Base-by-base conservation (phyloP, 352 stramenopile genomes). In the Globisporangium iwayamae region DNA sequence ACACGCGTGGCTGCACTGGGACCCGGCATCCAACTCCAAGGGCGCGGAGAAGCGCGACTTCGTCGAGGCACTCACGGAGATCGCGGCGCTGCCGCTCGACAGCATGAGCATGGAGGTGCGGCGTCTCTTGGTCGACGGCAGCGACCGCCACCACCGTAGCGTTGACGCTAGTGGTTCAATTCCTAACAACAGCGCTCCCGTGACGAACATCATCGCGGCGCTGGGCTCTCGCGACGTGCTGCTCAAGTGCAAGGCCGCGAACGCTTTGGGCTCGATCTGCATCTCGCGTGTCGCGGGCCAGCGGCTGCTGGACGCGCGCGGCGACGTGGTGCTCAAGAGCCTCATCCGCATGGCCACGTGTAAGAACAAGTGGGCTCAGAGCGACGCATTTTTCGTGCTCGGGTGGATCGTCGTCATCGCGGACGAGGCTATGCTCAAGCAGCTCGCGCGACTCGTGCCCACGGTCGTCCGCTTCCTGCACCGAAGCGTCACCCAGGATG, bases 211-310 rank as follows among this genome's bases (percentile, higher is more conserved):
- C 8, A 70, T 87, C 30, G 62, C 62, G 6, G 82, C 82, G 11
- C 60, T 93, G 32, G 67, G 56, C 55, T 73, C 72, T 32, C 82
- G 83, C 18, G 83, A 93, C 56, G 80, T 93, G 56, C 75, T 81
- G 54, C 71, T 93, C 20, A 93, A 93, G 58, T 93, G 83, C 69
- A 93, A 93, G 60, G 83, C 81, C 6, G 83, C 83, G 11, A 93
- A 85, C 53, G 81, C 83, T 3, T 72, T 93, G 16, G 83, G 83
- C 2, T 87, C 83, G 41, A 64, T 93, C 46, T 91, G 83, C 51
- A 87, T 85, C 58, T 93, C 83, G 4, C 77, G 83, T 6, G 81
- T 93, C 30, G 83, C 83, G 14, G 83, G 83, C 0, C 83, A 91
- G 63, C 71, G 72, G 13, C 60, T 93, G 53, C 66, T 93, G 38